Evolutionary conservation across 805 yeast genomes (phyloP).

Genomic region (Tetrapisispora fleetii): DNA sequence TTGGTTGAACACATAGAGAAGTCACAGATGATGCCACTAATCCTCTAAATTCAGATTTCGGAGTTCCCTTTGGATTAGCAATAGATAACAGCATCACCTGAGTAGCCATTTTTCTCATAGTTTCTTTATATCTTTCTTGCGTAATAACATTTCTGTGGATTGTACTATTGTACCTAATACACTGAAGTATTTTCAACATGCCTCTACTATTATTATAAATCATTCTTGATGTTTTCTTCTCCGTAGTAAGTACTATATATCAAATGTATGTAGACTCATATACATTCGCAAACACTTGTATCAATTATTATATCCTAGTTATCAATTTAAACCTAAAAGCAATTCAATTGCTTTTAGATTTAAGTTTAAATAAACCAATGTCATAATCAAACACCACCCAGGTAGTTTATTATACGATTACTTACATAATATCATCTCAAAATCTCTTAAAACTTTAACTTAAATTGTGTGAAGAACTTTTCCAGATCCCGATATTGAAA

Average conservation of each 20-base stretch:
- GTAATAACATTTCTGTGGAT: not conserved
- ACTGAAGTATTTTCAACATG: not conserved
- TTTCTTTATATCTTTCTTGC: conserved; percentile 4
- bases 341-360: too few species aligned
- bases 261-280: too few species aligned
- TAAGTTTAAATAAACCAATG: too few species aligned
- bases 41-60: conserved; percentile 33
- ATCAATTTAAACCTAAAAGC: too few species aligned
- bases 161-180: not conserved
- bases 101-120: conserved; percentile 38
- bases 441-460: too few species aligned
- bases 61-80: conserved; percentile 19
- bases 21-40: conserved; percentile 81
- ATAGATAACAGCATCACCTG: conserved; percentile 52
- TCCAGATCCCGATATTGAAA: too few species aligned
- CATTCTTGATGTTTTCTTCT: not conserved
- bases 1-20: conserved; percentile 69
- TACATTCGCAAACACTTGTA: too few species aligned
- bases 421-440: too few species aligned
- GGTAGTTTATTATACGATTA: too few species aligned
- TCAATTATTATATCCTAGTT: too few species aligned
- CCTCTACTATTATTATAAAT: not conserved
- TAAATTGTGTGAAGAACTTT: too few species aligned
- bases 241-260: not conserved
- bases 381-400: too few species aligned